Conservation (phyloP, 2,329 filamentous ascomycete genomes). For the Fusarium coicis region DNA sequence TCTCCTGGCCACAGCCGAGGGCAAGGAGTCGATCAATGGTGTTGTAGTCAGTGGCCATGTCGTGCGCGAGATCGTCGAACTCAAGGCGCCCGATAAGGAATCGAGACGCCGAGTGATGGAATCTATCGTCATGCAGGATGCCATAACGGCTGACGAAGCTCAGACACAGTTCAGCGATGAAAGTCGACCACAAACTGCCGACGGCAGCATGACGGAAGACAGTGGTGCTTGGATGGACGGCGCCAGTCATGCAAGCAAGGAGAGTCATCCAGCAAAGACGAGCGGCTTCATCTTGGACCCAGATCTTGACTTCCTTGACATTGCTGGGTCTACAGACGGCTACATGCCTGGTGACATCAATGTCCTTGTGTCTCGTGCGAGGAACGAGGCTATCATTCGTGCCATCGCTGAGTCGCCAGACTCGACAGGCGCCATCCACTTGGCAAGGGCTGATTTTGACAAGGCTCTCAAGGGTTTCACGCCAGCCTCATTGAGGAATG, state of each 20-base stretch:
- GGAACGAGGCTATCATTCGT: conserved; percentile 92
- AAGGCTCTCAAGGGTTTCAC: conserved; percentile 91
- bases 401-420: conserved; percentile 70
- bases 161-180: conserved; percentile 54
- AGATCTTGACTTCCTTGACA: conserved; percentile 88
- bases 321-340: conserved; percentile 93
- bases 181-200: conserved; percentile 67
- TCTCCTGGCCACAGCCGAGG: conserved; percentile 88
- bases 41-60: conserved; percentile 92
- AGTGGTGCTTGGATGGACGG: conserved; percentile 81
- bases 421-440: conserved; percentile 63
- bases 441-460: conserved; percentile 82
- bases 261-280: conserved; percentile 47
- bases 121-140: conserved; percentile 72
- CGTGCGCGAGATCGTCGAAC: conserved; percentile 86
- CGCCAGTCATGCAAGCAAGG: conserved; percentile 65
- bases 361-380: conserved; percentile 84
- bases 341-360: conserved; percentile 97
- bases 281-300: conserved; percentile 79
- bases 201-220: conserved; percentile 64
- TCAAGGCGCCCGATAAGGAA: conserved; percentile 95
- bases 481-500: conserved; percentile 91
- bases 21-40: conserved; percentile 92
- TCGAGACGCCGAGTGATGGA: conserved; percentile 85
- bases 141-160: conserved; percentile 52